Evolutionary conservation across 768 basidiomycete genomes (phyloP).

Genomic region (Leccinum boreale): DNA sequence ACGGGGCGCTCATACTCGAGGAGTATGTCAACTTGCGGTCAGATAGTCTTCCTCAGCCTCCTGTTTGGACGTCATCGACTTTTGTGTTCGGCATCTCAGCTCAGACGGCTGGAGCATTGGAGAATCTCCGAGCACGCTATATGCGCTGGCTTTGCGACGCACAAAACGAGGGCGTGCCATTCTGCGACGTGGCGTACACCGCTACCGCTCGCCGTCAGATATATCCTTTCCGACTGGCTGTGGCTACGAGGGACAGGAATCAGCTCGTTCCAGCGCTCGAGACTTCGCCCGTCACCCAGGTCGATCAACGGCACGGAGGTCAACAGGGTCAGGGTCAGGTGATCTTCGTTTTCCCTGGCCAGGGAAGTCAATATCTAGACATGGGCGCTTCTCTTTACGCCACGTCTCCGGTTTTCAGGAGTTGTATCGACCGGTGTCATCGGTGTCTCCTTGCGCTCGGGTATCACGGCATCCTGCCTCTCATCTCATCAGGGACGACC

Average conservation of each 20-base stretch:
- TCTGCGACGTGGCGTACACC: slow-evolving; percentile 63
- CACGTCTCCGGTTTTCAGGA: slow-evolving; percentile 45
- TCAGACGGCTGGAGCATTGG: slow-evolving; percentile 46
- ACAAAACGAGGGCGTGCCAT: slow-evolving; percentile 19
- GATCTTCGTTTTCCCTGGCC: slow-evolving; percentile 72
- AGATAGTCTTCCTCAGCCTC: neutral
- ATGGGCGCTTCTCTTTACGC: slow-evolving; percentile 62
- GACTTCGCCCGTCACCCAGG: slow-evolving; percentile 32
- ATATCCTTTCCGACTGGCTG: slow-evolving; percentile 50
- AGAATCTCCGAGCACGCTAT: slow-evolving; percentile 45
- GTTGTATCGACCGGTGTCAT: slow-evolving; percentile 58
- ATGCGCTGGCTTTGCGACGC: slow-evolving; percentile 44
- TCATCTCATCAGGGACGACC: slow-evolving; percentile 35
- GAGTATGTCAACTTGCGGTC: slow-evolving; percentile 37
- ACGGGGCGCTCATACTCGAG: slow-evolving; percentile 58
- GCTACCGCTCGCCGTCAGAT: slow-evolving; percentile 62
- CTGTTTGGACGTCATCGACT: slow-evolving; percentile 13
- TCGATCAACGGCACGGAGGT: slow-evolving; percentile 13
- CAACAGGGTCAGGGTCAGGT: slow-evolving; percentile 26
- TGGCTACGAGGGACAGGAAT: slow-evolving; percentile 39
- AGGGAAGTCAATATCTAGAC: slow-evolving; percentile 63
- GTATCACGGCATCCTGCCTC: slow-evolving; percentile 46
- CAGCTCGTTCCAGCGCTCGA: slow-evolving; percentile 48
- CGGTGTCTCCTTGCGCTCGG: slow-evolving; percentile 44
- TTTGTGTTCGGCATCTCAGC: slow-evolving; percentile 62